Conservation (phyloP, 495 filamentous ascomycete genomes). For the Parachaetomium inaequale region DNA sequence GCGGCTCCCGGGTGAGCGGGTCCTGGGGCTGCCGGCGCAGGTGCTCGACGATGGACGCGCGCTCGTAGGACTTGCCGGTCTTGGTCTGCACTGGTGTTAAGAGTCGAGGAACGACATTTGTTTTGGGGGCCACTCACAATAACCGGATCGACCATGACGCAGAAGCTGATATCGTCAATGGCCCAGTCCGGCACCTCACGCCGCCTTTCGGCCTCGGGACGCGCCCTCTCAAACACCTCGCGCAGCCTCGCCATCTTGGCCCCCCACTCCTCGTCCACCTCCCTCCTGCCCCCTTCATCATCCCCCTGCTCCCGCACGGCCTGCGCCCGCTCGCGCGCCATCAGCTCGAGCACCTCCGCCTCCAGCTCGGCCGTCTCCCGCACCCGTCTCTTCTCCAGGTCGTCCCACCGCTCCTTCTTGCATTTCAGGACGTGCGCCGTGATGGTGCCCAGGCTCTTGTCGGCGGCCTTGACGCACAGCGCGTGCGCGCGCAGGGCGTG, state of each 20-base stretch:
- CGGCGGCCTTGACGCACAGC: slow-evolving; percentile 58
- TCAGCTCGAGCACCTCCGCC: slow-evolving; percentile 46
- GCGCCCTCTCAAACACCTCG: slow-evolving; percentile 59
- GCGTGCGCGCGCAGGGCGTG: slow-evolving; percentile 71
- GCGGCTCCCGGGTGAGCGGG: slow-evolving; percentile 75
- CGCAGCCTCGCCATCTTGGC: slow-evolving; percentile 58
- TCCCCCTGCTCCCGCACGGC: slow-evolving; percentile 23
- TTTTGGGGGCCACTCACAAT: slow-evolving; percentile 50
- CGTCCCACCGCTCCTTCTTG: slow-evolving; percentile 73
- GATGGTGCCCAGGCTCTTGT: slow-evolving; percentile 59
- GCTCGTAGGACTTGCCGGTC: slow-evolving; percentile 84
- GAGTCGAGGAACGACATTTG: background rate
- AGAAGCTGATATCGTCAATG: slow-evolving; percentile 86
- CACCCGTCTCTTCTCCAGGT: slow-evolving; percentile 46
- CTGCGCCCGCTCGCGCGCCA: slow-evolving; percentile 34
- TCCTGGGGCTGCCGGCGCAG: slow-evolving; percentile 70
- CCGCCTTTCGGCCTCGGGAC: slow-evolving; percentile 45
- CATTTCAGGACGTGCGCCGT: slow-evolving; percentile 67
- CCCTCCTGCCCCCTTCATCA: slow-evolving; percentile 48
- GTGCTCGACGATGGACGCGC: slow-evolving; percentile 82
- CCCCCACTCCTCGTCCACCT: slow-evolving; percentile 53
- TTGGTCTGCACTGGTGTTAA: slow-evolving; percentile 53
- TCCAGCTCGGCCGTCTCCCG: slow-evolving; percentile 52
- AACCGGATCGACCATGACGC: slow-evolving; percentile 90
- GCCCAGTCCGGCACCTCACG: slow-evolving; percentile 80